Evolutionary conservation across 306 rosid genomes (phyloP), one percentile per base, ranked within the genome.

Genomic region (Casuarina cunninghamiana): DNA sequence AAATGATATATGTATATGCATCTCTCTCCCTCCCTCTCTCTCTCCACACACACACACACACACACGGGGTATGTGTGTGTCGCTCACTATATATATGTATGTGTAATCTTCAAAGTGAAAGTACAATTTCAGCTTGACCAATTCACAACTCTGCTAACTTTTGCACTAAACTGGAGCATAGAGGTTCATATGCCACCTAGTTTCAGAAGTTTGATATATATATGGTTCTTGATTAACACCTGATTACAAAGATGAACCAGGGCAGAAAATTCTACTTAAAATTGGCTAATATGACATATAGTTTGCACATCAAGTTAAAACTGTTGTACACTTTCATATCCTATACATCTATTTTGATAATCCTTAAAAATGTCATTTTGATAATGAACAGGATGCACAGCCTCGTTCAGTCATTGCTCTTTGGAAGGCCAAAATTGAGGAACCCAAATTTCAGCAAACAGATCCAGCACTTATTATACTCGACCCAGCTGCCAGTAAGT

Each of bases 401-500:
- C 83, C 83, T 53, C 37, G 58, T 7, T 65, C 73, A 1, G 57
- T 73, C 21, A 45, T 79, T 66, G 71, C 74, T 63, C 78, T 79
- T 69, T 73, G 83, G 83, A 79, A 65, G 69, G 63, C 60, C 51
- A 75, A 44, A 35, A 32, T 79, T 15, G 83, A 73, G 69, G 68
- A 74, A 69, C 79, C 75, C 13, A 55, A 46, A 17, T 69, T 80
- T 54, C 58, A 46, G n/a, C 79, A 75, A 74, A 26, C 35, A 6
- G 63, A 80, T 68, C 79, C 79, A 9, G 50, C 54, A 46, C 44
- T 80, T 17, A 37, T 39, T 38, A 57, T 74, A 48, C 4, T 55
- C 55, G 54, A 74, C 21, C 41, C 45, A 51, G n/a, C 75, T 74
- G 51, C 43, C 35, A 74, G 79, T 74, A 74, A 74, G 17, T 65